Base-by-base conservation (phyloP, 2,329 filamentous ascomycete species). In the Celoporthe dispersa region DNA sequence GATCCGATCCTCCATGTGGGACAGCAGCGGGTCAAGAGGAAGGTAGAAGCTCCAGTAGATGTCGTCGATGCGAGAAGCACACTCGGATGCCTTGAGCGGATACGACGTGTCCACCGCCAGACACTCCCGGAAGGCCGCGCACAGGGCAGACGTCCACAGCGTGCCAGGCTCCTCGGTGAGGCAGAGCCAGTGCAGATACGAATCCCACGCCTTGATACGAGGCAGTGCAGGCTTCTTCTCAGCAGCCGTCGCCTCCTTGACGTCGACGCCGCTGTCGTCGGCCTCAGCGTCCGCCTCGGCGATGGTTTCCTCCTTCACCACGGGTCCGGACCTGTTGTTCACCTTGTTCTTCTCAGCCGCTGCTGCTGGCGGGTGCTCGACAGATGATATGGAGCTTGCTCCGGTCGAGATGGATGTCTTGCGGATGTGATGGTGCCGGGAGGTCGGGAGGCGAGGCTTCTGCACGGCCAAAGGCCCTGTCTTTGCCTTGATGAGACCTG, bases 11-110 rank as follows among this genome's bases (percentile, higher is more conserved):
- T 71, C 70, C 70, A 71, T 68, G 33, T 62, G 66, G 35, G 66
- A 66, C 7, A 67, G 16, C 8, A 71, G 48, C 11, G 70, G 70
- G 55, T 71, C 70, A 16, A 71, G 55, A 0, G 70, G 70, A 31
- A 71, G 63, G 41, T 71, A 71, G n/a, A 70, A 71, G 65, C 70
- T 71, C 70, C 70, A 71, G 68, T 71, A 71, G n/a, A 71, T 66
- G 61, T 71, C 70, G 55, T 71, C 70, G 22, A 71, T 70, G 44
- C 70, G 68, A 12, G 64, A 68, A 28, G 70, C 70, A 48, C 69
- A 65, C 22, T 70, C 70, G 22, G 70, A 53, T 11, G 70, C 61
- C 22, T 31, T 70, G 28, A 39, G n/a, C 28, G 35, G n/a, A 31
- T 35, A 33, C 7, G 48, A 57, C 31, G 60, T 57, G 25, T 53